Conservation (phyloP, 1,284 basidiomycete species). For the Fomitopsis betulina region DNA sequence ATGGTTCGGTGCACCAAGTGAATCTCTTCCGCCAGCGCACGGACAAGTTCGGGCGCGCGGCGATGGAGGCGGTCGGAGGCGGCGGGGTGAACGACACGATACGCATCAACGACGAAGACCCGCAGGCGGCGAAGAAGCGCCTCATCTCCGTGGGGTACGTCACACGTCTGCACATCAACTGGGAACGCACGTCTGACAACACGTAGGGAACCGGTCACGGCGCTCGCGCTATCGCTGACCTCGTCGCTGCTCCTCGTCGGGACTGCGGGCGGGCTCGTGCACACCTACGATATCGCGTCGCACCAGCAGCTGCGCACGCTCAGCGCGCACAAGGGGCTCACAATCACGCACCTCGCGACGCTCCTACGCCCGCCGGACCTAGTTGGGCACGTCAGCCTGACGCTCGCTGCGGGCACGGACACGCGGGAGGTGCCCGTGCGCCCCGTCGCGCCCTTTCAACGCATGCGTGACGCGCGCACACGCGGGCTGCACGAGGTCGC, state of each 20-base stretch:
- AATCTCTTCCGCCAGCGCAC: slow-evolving; percentile 71
- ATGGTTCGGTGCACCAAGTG: slow-evolving; percentile 75
- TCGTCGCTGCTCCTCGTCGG: slow-evolving; percentile 73
- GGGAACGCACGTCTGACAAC: slow-evolving; percentile 1
- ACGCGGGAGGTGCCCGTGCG: slow-evolving; percentile 61
- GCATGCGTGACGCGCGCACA: slow-evolving; percentile 60
- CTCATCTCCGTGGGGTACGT: slow-evolving; percentile 61
- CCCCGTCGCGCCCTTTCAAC: slow-evolving; percentile 64
- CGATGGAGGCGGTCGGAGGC: slow-evolving; percentile 73
- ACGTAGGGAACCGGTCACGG: slow-evolving; percentile 58
- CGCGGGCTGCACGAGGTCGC: slow-evolving; percentile 66
- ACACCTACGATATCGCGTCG: slow-evolving; percentile 84
- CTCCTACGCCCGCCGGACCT: slow-evolving; percentile 83
- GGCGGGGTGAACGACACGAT: slow-evolving; percentile 67
- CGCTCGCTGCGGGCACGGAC: slow-evolving; percentile 42
- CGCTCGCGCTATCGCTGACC: slow-evolving; percentile 72
- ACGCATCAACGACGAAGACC: slow-evolving; percentile 51
- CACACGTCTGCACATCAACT: background rate
- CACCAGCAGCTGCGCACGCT: slow-evolving; percentile 86
- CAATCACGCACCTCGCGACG: slow-evolving; percentile 72
- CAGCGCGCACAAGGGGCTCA: slow-evolving; percentile 62
- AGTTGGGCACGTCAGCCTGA: slow-evolving; percentile 66
- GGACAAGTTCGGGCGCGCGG: slow-evolving; percentile 39
- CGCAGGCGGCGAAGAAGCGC: slow-evolving; percentile 43
- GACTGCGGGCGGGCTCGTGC: slow-evolving; percentile 69